A percentile compares a stretch with the other conserved stretches of the same genome.
phyloP scores from a whole-genome alignment of 805 yeast species.

The Saccharomyces mikatae region DNA sequence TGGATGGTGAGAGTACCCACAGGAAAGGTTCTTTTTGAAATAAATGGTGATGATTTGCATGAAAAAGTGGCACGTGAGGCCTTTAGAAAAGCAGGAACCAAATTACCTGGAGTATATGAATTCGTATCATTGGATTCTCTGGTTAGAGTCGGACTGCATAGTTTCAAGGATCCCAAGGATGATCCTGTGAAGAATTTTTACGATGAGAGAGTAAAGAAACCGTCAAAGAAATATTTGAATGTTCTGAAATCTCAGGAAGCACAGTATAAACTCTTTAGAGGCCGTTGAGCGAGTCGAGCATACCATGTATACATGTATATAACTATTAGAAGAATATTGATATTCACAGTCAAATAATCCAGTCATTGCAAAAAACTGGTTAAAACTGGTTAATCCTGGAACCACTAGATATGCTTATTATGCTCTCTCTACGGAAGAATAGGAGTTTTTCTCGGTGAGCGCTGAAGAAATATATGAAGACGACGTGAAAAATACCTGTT shows the following conservation, averaged over 20 bases:
- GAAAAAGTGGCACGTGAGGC: constrained; percentile 88
- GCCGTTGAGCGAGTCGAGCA: constrained; percentile 37
- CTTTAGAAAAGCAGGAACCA: constrained; percentile 79
- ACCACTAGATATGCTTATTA: background rate
- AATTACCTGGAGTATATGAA: constrained; percentile 88
- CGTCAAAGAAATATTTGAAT: constrained; percentile 58
- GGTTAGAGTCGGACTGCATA: constrained; percentile 64
- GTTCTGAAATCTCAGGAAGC: constrained; percentile 41
- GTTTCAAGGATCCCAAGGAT: constrained; percentile 35
- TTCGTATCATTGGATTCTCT: constrained; percentile 57
- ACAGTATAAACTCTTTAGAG: constrained; percentile 52
- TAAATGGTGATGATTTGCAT: constrained; percentile 66
- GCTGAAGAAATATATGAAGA: background rate
- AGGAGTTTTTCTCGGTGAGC: background rate
- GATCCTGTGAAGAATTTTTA: constrained; percentile 43
- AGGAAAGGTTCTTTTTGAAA: constrained; percentile 85
- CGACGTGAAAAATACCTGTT: background rate
- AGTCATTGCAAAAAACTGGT: background rate
- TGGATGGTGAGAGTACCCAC: constrained; percentile 97
- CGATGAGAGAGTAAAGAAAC: constrained; percentile 46
- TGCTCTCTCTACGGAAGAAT: background rate
- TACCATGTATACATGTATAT: constrained; percentile 9
- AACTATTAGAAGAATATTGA: background rate
- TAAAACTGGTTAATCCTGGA: background rate
- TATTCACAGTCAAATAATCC: background rate